A percentile compares a stretch with the other conserved stretches of the same genome.
Evolutionary conservation across 495 filamentous ascomycete genomes (phyloP).

Genomic region (Penicillium canescens): DNA sequence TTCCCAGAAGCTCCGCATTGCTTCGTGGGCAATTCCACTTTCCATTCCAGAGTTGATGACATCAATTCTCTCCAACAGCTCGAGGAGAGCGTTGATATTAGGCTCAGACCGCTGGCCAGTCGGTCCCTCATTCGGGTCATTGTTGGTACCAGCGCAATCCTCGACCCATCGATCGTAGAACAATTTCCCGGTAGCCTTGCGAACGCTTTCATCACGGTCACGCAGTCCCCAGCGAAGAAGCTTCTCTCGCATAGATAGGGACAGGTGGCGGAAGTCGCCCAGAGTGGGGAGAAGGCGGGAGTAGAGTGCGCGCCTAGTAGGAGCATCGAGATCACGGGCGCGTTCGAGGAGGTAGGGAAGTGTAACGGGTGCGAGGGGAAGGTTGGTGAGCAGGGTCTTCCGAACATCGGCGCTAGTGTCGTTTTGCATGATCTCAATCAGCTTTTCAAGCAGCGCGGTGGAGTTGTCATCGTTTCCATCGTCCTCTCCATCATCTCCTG

Average conservation of each 20-base stretch:
- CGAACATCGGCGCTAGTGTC: slow-evolving; percentile 93
- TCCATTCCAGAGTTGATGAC: slow-evolving; percentile 87
- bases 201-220: slow-evolving; percentile 92
- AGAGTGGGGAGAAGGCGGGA: slow-evolving; percentile 83
- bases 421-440: slow-evolving; percentile 91
- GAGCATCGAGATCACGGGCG: slow-evolving; percentile 82
- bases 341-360: slow-evolving; percentile 92
- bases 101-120: slow-evolving; percentile 56
- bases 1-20: slow-evolving; percentile 95
- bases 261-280: slow-evolving; percentile 94
- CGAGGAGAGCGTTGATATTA: slow-evolving; percentile 73
- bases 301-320: slow-evolving; percentile 83
- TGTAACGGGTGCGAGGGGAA: slow-evolving; percentile 76
- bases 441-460: slow-evolving; percentile 68
- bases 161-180: slow-evolving; percentile 97
- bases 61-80: slow-evolving; percentile 92
- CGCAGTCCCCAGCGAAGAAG: slow-evolving; percentile 92
- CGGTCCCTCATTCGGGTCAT: slow-evolving; percentile 44
- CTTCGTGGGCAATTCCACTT: slow-evolving; percentile 84
- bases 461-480: slow-evolving; percentile 67
- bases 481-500: slow-evolving; percentile 75
- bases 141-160: slow-evolving; percentile 72
- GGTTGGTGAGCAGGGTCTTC: slow-evolving; percentile 81
- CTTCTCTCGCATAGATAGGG: slow-evolving; percentile 94
- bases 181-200: slow-evolving; percentile 83